Base-by-base conservation (phyloP, 371 early-diverging fungal genomes). In the Haplosporangium sp. region DNA sequence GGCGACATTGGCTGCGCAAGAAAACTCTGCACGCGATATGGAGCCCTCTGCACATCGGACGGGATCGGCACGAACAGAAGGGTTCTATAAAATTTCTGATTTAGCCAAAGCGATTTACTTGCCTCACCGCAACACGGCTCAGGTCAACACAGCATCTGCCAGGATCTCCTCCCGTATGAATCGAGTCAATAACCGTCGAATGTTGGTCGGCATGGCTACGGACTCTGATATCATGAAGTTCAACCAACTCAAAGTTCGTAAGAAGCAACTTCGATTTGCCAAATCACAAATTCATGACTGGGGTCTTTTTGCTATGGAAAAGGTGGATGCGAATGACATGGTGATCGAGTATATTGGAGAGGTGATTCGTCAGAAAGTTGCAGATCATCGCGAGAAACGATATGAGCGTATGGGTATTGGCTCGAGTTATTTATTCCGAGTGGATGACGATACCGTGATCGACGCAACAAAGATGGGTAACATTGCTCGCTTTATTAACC, bases 301-400 rank as follows among this genome's bases (percentile, higher is more conserved):
- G 97, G 99, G 99, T 0, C 83, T 98, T 71, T 99, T 96, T 91
- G 96, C 98, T 8, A 88, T 92, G 76, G 97, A 97, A 83, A 89
- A 88, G 48, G 96, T 99, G 65, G 94, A 94, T 70, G 92, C 92
- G 37, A 90, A 92, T 75, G 99, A 99, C 65, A 93, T 99, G 88
- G 97, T 99, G 40, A 97, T 99, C 65, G 97, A 98, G 85, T 99
- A 99, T 76, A 94, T 98, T 57, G 99, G 99, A n/a, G 99, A 99
- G 86, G 86, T 95, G 39, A 96, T 99, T 70, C 93, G 99, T 47
- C 94, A 96, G 63, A 94, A 94, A 77, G 94, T 99, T 47, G 97
- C 99, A 1, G 99, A 99, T 82, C 90, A 92, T 74, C 92, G 99
- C 38, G 99, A 99, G 84, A 92, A 94, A 83, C 82, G 88, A 58